Evolutionary conservation across 1,139 yeast genomes (phyloP), one percentile per base, ranked within the genome.

Genomic region (Suhomyces bolitotheri): DNA sequence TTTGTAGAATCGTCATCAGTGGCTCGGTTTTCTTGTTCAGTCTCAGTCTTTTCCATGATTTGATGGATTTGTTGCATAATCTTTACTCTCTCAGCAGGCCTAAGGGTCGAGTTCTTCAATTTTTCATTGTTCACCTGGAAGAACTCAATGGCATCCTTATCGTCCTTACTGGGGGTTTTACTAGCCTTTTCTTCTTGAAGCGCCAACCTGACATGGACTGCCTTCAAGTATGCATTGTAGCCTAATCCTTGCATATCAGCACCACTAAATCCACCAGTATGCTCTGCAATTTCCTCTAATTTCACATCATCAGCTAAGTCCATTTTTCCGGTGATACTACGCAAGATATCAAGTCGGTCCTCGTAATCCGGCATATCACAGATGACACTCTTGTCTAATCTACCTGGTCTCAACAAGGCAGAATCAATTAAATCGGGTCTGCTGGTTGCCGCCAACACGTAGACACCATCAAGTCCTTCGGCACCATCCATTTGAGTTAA

Each of bases 401-500:
- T 79, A 14, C 98, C 98, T 0, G 98, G 98, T 57, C 98, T 80
- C 44, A 92, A 65, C 40, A 92, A 69, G 0, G 99, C 99, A 5
- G 96, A 82, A 60, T 92, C 99, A 48, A 94, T 90, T 51, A 92
- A 71, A 54, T 92, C 97, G 0, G 97, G 97, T 50, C 98, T 73
- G 51, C 92, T 81, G 0, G 98, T 94, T 1, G 98, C 98, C 0
- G 97, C 98, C 21, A 92, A 68, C 1, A 94, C 96, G 54, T 92
- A 92, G 3, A 94, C 98, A 1, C 97, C 97, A 52, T 90, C 97
- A 23, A 90, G 67, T 0, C 97, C 97, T 59, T 92, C 98, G 1
- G 97, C 97, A 64, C 99, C 99, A 62, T 92, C 99, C 96, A 92
- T 89, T 58, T 94, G 97, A 0, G 98, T 92, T 53, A 92, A 76